phyloP scores from a whole-genome alignment of 169 alveolate genomes.

The Babesia bovis region DNA sequence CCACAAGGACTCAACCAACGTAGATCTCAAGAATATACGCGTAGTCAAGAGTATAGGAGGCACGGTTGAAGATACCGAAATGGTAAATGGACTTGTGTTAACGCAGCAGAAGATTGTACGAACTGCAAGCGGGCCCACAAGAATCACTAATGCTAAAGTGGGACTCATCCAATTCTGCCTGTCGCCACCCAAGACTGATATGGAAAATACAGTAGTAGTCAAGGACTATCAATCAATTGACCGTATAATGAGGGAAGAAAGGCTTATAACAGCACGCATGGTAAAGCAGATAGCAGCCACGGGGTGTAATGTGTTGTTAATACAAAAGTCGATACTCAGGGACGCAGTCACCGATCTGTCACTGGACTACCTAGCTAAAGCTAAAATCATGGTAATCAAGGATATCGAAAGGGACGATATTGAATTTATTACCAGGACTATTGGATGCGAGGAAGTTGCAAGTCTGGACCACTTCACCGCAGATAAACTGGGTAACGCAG shows the following conservation, averaged over 20 bases:
- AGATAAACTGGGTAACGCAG: conserved; percentile 96
- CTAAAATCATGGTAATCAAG: conserved; percentile 95
- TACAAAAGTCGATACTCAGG: conserved; percentile 96
- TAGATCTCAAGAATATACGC: conserved; percentile 85
- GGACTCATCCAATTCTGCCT: conserved; percentile 98
- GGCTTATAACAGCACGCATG: conserved; percentile 94
- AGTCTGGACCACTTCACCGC: conserved; percentile 95
- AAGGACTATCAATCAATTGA: conserved; percentile 90
- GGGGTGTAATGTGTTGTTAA: conserved; percentile 97
- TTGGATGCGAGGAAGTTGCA: conserved; percentile 95
- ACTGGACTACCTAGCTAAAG: conserved; percentile 95
- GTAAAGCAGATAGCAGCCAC: conserved; percentile 96
- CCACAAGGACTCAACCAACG: conserved; percentile 77
- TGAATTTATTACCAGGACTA: conserved; percentile 87
- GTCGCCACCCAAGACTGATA: conserved; percentile 99
- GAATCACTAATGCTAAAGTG: conserved; percentile 91
- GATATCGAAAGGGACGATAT: conserved; percentile 98
- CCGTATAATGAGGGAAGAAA: conserved; percentile 96
- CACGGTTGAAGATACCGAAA: conserved; percentile 97
- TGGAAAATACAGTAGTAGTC: conserved; percentile 95
- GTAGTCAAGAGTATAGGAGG: conserved; percentile 96
- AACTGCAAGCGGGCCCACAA: conserved; percentile 95
- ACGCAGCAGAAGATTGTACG: conserved; percentile 92
- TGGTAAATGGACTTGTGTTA: conserved; percentile 97
- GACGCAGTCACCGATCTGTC: conserved; percentile 97